Conservation (phyloP, 805 yeast species). For the Lachancea lanzarotensis region DNA sequence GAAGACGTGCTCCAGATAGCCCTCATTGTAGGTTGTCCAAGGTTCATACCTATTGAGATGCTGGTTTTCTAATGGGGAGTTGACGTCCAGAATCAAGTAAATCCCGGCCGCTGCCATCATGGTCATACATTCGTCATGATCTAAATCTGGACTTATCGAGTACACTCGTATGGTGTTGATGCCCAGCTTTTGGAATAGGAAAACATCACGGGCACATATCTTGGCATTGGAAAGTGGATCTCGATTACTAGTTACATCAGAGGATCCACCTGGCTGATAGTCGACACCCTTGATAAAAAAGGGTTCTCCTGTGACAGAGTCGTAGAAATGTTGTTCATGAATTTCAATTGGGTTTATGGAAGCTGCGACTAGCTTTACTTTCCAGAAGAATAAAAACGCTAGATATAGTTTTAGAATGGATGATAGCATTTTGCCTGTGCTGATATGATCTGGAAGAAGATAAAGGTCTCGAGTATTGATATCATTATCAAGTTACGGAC, state of each 20-base stretch:
- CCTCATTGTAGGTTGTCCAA: constrained; percentile 74
- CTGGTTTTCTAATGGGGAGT: constrained; percentile 73
- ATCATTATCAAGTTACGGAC: neutral
- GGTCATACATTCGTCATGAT: constrained; percentile 90
- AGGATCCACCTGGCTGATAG: constrained; percentile 94
- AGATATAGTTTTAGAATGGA: neutral
- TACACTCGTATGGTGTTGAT: constrained; percentile 84
- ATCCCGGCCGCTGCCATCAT: constrained; percentile 87
- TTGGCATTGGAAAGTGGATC: constrained; percentile 77
- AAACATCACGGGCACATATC: constrained; percentile 74
- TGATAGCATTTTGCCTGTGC: neutral
- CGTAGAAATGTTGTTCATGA: constrained; percentile 65
- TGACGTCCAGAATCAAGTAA: constrained; percentile 85
- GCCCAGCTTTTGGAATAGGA: constrained; percentile 74
- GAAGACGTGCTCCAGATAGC: constrained; percentile 69
- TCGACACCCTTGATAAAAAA: constrained; percentile 85
- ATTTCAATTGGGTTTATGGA: constrained; percentile 61
- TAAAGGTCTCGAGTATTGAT: neutral
- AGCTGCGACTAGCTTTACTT: constrained; percentile 12
- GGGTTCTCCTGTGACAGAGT: constrained; percentile 66
- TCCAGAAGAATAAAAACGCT: neutral
- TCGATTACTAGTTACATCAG: constrained; percentile 47
- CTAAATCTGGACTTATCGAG: constrained; percentile 71
- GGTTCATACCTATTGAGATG: constrained; percentile 89
- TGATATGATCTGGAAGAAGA: neutral